Base-by-base conservation (phyloP, 1,284 basidiomycete genomes). In the Ceratobasidium sp. region DNA sequence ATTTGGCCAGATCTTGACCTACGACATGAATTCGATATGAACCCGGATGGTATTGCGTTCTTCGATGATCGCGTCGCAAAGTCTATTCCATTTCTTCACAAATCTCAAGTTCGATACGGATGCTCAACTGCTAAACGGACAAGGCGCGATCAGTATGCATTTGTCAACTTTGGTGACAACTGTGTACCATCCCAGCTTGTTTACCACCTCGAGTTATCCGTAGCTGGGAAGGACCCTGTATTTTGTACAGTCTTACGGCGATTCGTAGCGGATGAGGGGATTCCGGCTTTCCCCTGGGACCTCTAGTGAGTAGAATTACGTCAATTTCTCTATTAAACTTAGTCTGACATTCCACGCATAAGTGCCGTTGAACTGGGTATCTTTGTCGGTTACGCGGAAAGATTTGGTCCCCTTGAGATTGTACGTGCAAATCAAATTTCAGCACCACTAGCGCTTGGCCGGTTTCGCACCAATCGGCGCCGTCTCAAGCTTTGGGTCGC, bases 211-310 rank as follows among this genome's bases (percentile, higher is more conserved):
- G 22, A 29, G 29, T 6, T 57, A 2, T 29, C 22, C 6, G 29
- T 57, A 33, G 51, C 79, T 6, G n/a, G 69, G 1, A 44, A 45
- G 17, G 69, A 79, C 33, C 62, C 47, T 24, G 75, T 75, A 8
- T 19, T 75, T 2, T 54, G 74, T 1, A 33, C 59, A 9, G 77
- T 76, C 75, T n/a, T 81, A 27, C 75, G 56, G 36, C 47, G 64
- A 11, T 71, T 80, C 44, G 15, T 24, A 5, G 45, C 71, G n/a
- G 76, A 78, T 50, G 47, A 67, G 22, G 36, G 62, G n/a, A 69
- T 81, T 11, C 79, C 79, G 1, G 22, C 11, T 14, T 73, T 81
- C 36, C 79, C 79, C 7, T 81, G 79, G 79, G 78, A 79, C 56
- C 67, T 78, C 19, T 75, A 56, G 77, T 77, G 63, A 79, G 78